Conservation (phyloP, 2,329 filamentous ascomycete genomes). For the Fusarium equiseti region DNA sequence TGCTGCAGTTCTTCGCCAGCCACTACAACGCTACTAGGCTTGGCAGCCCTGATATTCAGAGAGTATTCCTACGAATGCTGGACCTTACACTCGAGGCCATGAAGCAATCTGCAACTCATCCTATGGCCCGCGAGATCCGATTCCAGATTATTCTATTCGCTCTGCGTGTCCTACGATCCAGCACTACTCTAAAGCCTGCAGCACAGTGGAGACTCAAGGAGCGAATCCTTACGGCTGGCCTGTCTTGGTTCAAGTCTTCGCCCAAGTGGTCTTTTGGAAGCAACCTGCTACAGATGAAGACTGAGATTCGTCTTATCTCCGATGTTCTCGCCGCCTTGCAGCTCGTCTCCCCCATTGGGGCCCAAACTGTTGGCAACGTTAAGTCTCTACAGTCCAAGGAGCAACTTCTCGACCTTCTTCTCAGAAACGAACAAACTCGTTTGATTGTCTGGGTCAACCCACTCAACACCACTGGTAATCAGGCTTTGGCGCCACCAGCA, state of each 20-base stretch:
- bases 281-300: slow-evolving; percentile 92
- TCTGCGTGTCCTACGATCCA: slow-evolving; percentile 79
- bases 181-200: slow-evolving; percentile 71
- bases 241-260: slow-evolving; percentile 88
- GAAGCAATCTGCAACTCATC: slow-evolving; percentile 78
- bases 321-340: slow-evolving; percentile 79
- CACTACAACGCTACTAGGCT: slow-evolving; percentile 95
- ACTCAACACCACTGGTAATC: slow-evolving; percentile 67
- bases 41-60: slow-evolving; percentile 83
- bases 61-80: slow-evolving; percentile 84
- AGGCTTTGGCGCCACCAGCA: slow-evolving; percentile 55
- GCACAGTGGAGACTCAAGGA: slow-evolving; percentile 89
- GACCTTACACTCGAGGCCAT: slow-evolving; percentile 82
- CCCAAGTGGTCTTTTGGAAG: slow-evolving; percentile 96
- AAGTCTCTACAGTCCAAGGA: slow-evolving; percentile 82
- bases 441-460: slow-evolving; percentile 92
- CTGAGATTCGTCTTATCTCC: slow-evolving; percentile 83
- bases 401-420: slow-evolving; percentile 80
- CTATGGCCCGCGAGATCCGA: slow-evolving; percentile 90
- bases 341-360: slow-evolving; percentile 70
- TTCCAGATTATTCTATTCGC: slow-evolving; percentile 90
- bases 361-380: slow-evolving; percentile 63
- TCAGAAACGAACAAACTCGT: slow-evolving; percentile 86
- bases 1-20: slow-evolving; percentile 91
- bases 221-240: slow-evolving; percentile 83